Evolutionary conservation across 2,329 filamentous ascomycete species (phyloP), one percentile per base, ranked within the genome.

Genomic region (Thyridium curvatum): DNA sequence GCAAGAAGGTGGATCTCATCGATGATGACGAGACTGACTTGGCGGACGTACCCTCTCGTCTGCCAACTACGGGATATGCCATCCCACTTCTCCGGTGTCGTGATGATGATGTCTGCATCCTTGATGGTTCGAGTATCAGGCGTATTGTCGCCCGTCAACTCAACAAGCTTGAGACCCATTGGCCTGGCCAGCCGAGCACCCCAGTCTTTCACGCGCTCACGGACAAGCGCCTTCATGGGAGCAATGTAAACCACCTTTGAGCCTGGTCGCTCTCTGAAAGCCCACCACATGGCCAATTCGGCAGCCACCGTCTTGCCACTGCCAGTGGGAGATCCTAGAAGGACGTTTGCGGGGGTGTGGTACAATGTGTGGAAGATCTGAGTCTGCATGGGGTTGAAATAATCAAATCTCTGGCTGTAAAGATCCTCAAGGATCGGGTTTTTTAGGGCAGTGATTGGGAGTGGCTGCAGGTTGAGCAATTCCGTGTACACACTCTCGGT

Each of bases 11-110:
- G 93, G 41, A 98, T 98, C 65, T 98, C 93, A 54, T 98, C 93
- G 49, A 98, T 98, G 45, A 98, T 96, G 38, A 98, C 93, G 13
- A 98, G 69, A 44, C 89, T 91, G 43, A 98, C 93, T 62, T 96
- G 84, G 38, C 89, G 81, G 31, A 98, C 93, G 50, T 98, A 98
- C 44, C 86, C 86, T 78, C 93, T 84, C 5, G 91, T 97, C 61
- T 97, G 90, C 93, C 94, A 98, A 55, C 87, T 94, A 76, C 93
- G 86, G 52, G 88, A 95, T 50, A 98, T 97, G 77, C 94, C 94
- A 58, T 98, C 94, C 93, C 93, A 98, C 60, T 98, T 98, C 65
- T 98, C 93, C n/a, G 93, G 94, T 0, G 94, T 98, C 0, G 93
- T 98, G 52, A 98, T 89, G 52, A 98, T 98, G 45, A 98, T 88